These are phyloP conservation scores for Dendrobium huoshanense DNA, from an alignment of 106 monocot genomes.

Conservation along the genomic window DNA sequence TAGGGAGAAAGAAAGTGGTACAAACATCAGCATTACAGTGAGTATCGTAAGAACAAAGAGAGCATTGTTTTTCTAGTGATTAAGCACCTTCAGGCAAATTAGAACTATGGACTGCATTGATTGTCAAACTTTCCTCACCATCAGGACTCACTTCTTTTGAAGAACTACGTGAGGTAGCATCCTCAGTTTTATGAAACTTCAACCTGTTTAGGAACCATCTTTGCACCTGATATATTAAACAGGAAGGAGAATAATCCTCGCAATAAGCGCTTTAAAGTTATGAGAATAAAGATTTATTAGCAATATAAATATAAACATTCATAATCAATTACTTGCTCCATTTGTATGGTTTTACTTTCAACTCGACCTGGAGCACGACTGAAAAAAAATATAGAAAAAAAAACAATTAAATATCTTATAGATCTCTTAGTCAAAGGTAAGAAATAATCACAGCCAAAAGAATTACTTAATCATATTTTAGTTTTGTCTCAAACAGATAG, in stretches of 20 bases:
- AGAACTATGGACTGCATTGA: background rate
- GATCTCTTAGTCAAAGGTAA: background rate
- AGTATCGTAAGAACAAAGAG: background rate
- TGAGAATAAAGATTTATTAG: background rate
- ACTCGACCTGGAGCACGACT: background rate
- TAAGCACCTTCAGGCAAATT: constrained; percentile 2
- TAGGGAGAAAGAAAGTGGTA: background rate
- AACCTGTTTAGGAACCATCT: constrained; percentile 7
- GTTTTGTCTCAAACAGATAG: background rate
- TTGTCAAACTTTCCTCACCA: background rate
- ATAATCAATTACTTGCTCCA: constrained; percentile 1
- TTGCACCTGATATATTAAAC: constrained; percentile 3
- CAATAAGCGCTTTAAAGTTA: background rate
- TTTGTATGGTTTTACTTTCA: constrained; percentile 7
- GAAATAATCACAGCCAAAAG: background rate
- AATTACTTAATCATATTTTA: background rate
- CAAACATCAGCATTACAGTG: background rate
- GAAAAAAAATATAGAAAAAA: background rate
- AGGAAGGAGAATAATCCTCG: background rate
- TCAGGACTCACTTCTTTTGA: constrained; percentile 9
- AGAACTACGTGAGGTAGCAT: background rate
- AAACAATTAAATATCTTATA: background rate
- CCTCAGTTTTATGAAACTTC: constrained; percentile 4
- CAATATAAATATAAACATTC: background rate
- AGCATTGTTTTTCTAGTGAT: background rate